phyloP scores from a whole-genome alignment of 2,329 filamentous ascomycete genomes.

The Huntiella omanensis region DNA sequence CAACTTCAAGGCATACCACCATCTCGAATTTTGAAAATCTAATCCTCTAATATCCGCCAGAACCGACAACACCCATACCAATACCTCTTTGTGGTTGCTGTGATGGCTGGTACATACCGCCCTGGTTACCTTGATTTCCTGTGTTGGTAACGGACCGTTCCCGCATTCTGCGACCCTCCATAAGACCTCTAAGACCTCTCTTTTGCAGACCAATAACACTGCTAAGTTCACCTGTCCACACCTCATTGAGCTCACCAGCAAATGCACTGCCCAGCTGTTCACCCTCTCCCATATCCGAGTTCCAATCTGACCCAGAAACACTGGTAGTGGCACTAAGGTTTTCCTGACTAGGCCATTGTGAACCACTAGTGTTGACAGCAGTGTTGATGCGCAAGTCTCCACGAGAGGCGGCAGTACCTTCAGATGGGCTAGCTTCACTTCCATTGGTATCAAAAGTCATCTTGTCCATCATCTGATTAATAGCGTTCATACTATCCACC shows the following conservation, averaged over 20 bases:
- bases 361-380: slow-evolving; percentile 17
- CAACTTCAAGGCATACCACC: too few relatives aligned
- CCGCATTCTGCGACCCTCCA: slow-evolving; percentile 79
- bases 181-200: slow-evolving; percentile 71
- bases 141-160: slow-evolving; percentile 39
- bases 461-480: slow-evolving; percentile 6
- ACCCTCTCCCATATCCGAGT: slow-evolving; percentile 32
- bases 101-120: slow-evolving; percentile 15
- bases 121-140: slow-evolving; percentile 16
- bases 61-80: slow-evolving; percentile 34
- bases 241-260: slow-evolving; percentile 23
- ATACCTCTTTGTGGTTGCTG: slow-evolving; percentile 20
- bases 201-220: slow-evolving; percentile 93
- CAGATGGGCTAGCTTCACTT: neutral
- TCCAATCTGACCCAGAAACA: slow-evolving; percentile 36
- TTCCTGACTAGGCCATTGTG: slow-evolving; percentile 23
- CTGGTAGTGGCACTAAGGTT: slow-evolving; percentile 32
- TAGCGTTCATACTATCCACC: slow-evolving; percentile 5
- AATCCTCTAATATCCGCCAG: neutral
- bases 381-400: slow-evolving; percentile 32
- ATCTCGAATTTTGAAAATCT: neutral
- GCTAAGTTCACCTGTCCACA: slow-evolving; percentile 68
- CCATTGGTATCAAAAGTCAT: slow-evolving; percentile 4
- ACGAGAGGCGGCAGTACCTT: slow-evolving; percentile 1
- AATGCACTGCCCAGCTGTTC: slow-evolving; percentile 24